phyloP scores from a whole-genome alignment of 805 yeast species.

The Tetrapisispora iriomotensis region DNA sequence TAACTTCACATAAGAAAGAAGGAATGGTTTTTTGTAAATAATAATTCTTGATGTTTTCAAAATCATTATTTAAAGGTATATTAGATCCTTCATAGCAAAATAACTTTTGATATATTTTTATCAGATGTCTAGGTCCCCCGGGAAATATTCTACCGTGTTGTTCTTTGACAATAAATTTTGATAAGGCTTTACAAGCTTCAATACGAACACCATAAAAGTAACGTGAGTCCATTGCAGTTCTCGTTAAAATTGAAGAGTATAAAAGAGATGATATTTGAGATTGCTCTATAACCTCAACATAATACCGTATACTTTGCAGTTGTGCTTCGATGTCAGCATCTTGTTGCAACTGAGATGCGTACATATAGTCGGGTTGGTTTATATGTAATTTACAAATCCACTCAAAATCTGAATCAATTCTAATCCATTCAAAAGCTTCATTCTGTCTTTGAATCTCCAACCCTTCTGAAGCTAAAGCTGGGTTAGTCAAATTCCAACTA shows the following conservation, averaged over 20 bases:
- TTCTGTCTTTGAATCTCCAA: constrained; percentile 31
- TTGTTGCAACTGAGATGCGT: constrained; percentile 82
- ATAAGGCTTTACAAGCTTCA: constrained; percentile 76
- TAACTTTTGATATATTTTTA: constrained; percentile 55
- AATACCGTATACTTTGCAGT: constrained; percentile 66
- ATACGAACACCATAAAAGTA: constrained; percentile 84
- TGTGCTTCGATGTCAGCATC: constrained; percentile 97
- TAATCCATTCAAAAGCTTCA: constrained; percentile 95
- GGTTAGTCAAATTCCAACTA: constrained; percentile 67
- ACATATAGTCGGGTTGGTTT: constrained; percentile 92
- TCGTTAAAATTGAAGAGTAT: constrained; percentile 64
- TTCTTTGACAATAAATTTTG: constrained; percentile 46
- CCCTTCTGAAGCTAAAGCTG: constrained; percentile 40
- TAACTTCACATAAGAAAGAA: constrained; percentile 46
- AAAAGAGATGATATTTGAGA: constrained; percentile 46
- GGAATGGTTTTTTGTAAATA: constrained; percentile 66
- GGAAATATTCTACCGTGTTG: constrained; percentile 9
- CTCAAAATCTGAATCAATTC: constrained; percentile 96
- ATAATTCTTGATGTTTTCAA: constrained; percentile 57
- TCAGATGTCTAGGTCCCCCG: constrained; percentile 59
- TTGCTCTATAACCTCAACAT: constrained; percentile 37
- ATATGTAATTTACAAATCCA: constrained; percentile 82
- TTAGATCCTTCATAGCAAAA: constrained; percentile 61
- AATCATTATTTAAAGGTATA: constrained; percentile 76
- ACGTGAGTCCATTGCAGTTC: constrained; percentile 75